These are phyloP conservation scores for Malassezia cuniculi DNA, from an alignment of 1,284 basidiomycete genomes.

Conservation along the genomic window DNA sequence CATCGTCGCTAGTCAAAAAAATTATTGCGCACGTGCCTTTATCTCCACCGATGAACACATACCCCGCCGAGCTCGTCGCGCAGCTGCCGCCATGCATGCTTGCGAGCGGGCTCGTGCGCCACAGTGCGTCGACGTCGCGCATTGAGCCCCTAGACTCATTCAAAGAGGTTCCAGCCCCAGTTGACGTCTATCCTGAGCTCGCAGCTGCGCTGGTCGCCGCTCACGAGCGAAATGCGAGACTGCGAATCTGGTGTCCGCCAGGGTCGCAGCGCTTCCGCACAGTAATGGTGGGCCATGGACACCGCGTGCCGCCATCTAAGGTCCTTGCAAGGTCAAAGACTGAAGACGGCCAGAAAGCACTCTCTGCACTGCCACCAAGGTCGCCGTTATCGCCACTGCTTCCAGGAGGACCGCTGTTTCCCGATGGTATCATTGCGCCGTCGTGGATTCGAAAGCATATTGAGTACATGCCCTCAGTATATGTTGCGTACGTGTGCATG, in stretches of 20 bases:
- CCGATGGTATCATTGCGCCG: slow-evolving; percentile 87
- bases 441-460: slow-evolving; percentile 95
- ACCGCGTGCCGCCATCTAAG: slow-evolving; percentile 1
- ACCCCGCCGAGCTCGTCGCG: slow-evolving; percentile 17
- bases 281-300: not conserved
- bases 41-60: slow-evolving; percentile 13
- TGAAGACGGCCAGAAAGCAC: slow-evolving; percentile 9
- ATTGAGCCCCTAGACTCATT: no score
- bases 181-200: slow-evolving; percentile 1
- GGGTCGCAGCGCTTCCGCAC: not conserved
- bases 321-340: not conserved
- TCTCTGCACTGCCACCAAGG: slow-evolving; percentile 48
- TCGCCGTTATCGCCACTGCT: slow-evolving; percentile 83
- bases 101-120: slow-evolving; percentile 13
- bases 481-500: slow-evolving; percentile 73
- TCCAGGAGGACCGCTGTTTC: slow-evolving; percentile 71
- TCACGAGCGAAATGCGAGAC: not conserved
- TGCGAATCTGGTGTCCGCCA: slow-evolving; percentile 1
- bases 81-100: slow-evolving; percentile 17
- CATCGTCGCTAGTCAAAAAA: not conserved
- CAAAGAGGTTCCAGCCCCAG: slow-evolving; percentile 1
- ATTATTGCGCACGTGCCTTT: not conserved
- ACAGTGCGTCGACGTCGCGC: not conserved
- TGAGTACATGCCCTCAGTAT: slow-evolving; percentile 75
- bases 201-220: slow-evolving; percentile 1